Evolutionary conservation across 2,329 filamentous ascomycete genomes (phyloP).

Genomic region (Hypoxylon sp.): DNA sequence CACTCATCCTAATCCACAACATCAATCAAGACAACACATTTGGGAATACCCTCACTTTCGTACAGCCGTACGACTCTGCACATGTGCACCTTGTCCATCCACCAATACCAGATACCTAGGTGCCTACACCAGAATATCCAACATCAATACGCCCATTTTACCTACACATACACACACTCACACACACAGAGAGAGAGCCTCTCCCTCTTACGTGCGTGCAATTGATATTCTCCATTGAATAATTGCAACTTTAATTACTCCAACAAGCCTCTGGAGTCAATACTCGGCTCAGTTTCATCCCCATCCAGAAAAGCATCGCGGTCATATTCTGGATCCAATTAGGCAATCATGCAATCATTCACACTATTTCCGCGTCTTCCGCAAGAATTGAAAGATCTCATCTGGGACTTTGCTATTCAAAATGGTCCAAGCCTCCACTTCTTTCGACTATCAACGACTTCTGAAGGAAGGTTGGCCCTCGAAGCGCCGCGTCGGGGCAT

Average conservation of each 20-base stretch:
- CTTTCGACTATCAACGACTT: not conserved
- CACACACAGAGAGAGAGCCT: too few relatives aligned
- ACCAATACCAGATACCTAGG: too few relatives aligned
- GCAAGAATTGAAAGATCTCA: not conserved
- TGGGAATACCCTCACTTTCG: too few relatives aligned
- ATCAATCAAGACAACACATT: too few relatives aligned
- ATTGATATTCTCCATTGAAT: not conserved
- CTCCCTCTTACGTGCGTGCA: not conserved
- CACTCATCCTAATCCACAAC: too few relatives aligned
- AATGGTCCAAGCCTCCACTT: not conserved
- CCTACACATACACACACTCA: too few relatives aligned
- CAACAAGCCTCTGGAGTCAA: not conserved
- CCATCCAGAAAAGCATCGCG: not conserved
- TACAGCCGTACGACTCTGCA: too few relatives aligned
- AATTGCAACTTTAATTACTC: not conserved
- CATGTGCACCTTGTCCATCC: too few relatives aligned
- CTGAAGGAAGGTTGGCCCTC: not conserved
- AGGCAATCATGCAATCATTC: conserved; percentile 2
- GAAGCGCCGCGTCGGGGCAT: not conserved
- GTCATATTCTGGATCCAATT: not conserved
- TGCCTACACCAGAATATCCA: too few relatives aligned
- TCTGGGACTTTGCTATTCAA: not conserved
- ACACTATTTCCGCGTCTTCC: not conserved
- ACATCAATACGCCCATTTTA: too few relatives aligned
- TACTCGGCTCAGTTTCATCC: not conserved